Evolutionary conservation across 2,329 filamentous ascomycete species (phyloP).

Genomic region (Fusarium agapanthi): DNA sequence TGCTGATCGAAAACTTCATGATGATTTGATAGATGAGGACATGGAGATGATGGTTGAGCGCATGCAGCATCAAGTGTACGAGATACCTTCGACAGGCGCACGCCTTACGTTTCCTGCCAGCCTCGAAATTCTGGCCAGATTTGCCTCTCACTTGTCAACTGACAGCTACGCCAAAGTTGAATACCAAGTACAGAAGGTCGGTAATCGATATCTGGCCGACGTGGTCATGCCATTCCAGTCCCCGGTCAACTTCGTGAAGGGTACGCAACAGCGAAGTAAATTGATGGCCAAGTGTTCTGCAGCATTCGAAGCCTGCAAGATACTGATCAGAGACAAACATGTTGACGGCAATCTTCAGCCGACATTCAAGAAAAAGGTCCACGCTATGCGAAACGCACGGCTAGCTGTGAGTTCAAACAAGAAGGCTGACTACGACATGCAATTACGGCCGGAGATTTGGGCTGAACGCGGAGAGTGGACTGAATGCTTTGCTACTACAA

Average conservation of each 20-base stretch:
- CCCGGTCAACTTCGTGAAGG: conserved; percentile 73
- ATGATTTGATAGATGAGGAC: conserved; percentile 30
- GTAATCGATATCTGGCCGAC: conserved; percentile 75
- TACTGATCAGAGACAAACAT: conserved; percentile 71
- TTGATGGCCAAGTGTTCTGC: conserved; percentile 85
- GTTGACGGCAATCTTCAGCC: conserved; percentile 81
- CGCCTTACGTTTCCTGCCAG: conserved; percentile 82
- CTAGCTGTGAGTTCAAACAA: conserved; percentile 85
- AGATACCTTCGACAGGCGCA: conserved; percentile 73
- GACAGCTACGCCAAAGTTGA: conserved; percentile 52
- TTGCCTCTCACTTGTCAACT: conserved; percentile 69
- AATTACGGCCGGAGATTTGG: conserved; percentile 83
- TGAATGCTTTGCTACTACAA: conserved; percentile 66
- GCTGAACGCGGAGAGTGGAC: conserved; percentile 48
- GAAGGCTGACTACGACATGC: conserved; percentile 78
- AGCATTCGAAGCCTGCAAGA: conserved; percentile 82
- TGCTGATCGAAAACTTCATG: conserved; percentile 68
- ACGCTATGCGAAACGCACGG: conserved; percentile 85
- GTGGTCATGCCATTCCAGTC: conserved; percentile 80
- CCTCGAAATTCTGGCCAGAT: conserved; percentile 75
- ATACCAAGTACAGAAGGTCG: conserved; percentile 68
- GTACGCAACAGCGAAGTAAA: conserved; percentile 73
- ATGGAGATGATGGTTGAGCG: conserved; percentile 32
- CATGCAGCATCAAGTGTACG: conserved; percentile 60
- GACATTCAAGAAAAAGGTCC: conserved; percentile 74